Evolutionary conservation across 108 stramenopile genomes (phyloP).

Genomic region (Cyclostephanos invisitatus): DNA sequence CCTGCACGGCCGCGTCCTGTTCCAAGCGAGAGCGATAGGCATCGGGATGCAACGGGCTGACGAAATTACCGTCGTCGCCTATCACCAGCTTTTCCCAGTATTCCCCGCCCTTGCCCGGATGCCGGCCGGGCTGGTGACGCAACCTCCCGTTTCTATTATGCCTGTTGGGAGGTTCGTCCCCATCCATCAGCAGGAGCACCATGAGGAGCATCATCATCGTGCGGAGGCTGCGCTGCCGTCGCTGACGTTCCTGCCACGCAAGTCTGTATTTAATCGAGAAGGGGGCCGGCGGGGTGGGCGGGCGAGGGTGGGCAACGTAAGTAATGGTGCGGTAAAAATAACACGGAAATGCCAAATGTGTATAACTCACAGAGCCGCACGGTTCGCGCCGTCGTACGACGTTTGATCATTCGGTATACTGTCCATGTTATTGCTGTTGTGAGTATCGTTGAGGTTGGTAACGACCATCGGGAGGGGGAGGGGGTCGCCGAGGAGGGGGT

Average conservation of each 20-base stretch:
- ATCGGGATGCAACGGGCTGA: slow-evolving; percentile 2
- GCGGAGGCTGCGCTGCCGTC: slow-evolving; percentile 72
- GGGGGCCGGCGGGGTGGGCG: background rate
- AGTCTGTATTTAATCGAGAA: background rate
- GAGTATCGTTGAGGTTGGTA: slow-evolving; percentile 3
- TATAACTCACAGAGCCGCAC: slow-evolving; percentile 5
- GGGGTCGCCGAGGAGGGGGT: slow-evolving; percentile 12
- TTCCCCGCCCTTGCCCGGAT: background rate
- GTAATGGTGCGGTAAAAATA: background rate
- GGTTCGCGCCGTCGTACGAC: background rate
- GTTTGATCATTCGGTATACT: background rate
- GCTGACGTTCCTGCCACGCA: slow-evolving; percentile 77
- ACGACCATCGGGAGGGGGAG: background rate
- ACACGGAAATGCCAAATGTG: background rate
- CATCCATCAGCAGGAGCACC: slow-evolving; percentile 82
- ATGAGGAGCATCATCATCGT: slow-evolving; percentile 82
- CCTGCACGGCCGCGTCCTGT: slow-evolving; percentile 20
- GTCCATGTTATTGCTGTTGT: background rate
- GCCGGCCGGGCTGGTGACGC: slow-evolving; percentile 1
- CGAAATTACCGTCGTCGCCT: slow-evolving; percentile 30
- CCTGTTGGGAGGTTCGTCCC: slow-evolving; percentile 60
- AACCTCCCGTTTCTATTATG: slow-evolving; percentile 8
- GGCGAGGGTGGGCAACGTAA: background rate
- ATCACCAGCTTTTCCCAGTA: slow-evolving; percentile 1
- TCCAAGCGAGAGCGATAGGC: slow-evolving; percentile 16